These are phyloP conservation scores for Pouteria glomerata DNA, from an alignment of 148 eudicot genomes.

Conservation along the genomic window DNA sequence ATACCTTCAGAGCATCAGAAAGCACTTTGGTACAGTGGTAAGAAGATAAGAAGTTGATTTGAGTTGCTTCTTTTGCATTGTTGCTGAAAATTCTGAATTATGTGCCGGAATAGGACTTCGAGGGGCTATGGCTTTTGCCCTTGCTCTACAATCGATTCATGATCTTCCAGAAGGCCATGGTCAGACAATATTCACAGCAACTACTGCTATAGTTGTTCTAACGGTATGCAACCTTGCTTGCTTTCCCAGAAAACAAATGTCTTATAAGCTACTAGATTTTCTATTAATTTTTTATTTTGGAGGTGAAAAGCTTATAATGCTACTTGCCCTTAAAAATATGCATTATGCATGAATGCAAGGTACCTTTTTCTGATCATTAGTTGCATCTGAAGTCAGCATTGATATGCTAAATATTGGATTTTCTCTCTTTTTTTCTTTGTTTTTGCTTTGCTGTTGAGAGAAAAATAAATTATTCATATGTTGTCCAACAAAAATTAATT, in stretches of 20 bases:
- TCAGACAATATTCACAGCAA: constrained; percentile 94
- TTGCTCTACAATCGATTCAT: constrained; percentile 95
- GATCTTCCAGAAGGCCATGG: constrained; percentile 99
- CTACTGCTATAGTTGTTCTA: constrained; percentile 93
- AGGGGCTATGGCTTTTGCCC: constrained; percentile 99
- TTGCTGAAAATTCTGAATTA: constrained; percentile 5
- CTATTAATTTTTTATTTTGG: background rate
- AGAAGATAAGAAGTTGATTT: constrained; percentile 33
- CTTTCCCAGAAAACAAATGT: background rate
- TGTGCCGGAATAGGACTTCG: constrained; percentile 66
- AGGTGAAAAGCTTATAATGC: background rate
- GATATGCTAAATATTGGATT: too few relatives aligned
- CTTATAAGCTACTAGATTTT: background rate
- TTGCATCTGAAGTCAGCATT: background rate
- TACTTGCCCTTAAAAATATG: background rate
- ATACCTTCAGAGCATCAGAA: constrained; percentile 92
- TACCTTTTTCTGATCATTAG: background rate
- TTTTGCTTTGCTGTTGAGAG: too few relatives aligned
- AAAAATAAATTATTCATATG: too few relatives aligned
- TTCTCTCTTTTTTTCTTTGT: too few relatives aligned
- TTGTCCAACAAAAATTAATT: too few relatives aligned
- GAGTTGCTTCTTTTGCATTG: constrained; percentile 1
- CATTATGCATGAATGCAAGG: too few relatives aligned
- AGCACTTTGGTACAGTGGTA: constrained; percentile 99
- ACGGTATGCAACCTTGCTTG: constrained; percentile 54